phyloP scores from a whole-genome alignment of 2,329 filamentous ascomycete genomes.

The Sporothrix curviconia region DNA sequence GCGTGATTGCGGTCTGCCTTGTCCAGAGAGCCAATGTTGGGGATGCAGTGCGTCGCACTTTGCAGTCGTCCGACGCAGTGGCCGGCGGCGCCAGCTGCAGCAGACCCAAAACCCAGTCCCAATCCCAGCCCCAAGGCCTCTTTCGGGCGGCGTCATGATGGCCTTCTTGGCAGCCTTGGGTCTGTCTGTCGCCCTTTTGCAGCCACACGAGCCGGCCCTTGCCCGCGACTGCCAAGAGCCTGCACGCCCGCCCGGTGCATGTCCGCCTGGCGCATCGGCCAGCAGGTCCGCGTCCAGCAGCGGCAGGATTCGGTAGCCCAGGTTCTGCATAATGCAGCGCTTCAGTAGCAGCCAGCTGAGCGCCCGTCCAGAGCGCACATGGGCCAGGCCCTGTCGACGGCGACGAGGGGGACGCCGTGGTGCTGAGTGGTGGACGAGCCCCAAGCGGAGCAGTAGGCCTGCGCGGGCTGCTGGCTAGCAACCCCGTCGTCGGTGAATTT shows the following conservation, averaged over 20 bases:
- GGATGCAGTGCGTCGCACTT: no score
- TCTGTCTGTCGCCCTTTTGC: no score
- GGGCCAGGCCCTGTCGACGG: neutral
- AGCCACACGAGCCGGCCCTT: neutral
- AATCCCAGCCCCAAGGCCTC: no score
- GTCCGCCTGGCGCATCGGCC: constrained; percentile 52
- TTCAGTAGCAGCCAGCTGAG: constrained; percentile 60
- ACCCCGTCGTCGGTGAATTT: constrained; percentile 59
- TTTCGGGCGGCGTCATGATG: neutral
- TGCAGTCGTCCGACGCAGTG: neutral
- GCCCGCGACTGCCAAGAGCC: constrained; percentile 13
- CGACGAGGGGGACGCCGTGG: neutral
- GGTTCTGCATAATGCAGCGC: constrained; percentile 56
- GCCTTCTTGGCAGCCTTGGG: no score
- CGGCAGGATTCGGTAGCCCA: constrained; percentile 57
- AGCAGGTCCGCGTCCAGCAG: constrained; percentile 52
- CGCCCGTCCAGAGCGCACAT: constrained; percentile 46
- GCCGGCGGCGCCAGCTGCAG: neutral
- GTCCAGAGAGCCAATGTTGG: no score
- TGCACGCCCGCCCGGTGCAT: constrained; percentile 52
- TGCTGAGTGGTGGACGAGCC: no score
- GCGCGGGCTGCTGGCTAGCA: constrained; percentile 48
- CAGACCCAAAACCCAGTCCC: no score
- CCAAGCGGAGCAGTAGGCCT: constrained; percentile 49
- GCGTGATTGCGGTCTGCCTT: no score